phyloP scores from a whole-genome alignment of 768 basidiomycete genomes.

The Paxillus ammoniavirescens region DNA sequence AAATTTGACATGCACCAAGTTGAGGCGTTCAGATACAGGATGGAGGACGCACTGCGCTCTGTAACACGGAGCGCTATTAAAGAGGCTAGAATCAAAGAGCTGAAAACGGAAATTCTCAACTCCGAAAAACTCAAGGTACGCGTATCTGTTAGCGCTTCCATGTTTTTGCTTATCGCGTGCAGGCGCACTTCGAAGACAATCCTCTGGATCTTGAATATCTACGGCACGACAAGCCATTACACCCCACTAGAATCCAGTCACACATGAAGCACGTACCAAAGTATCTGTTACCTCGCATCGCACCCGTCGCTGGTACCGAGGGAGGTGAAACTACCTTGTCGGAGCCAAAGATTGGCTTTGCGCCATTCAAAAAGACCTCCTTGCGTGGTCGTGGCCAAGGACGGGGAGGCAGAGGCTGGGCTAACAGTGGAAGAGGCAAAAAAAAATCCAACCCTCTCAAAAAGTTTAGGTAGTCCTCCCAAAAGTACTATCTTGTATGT shows the following conservation, averaged over 20 bases:
- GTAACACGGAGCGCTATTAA: constrained; percentile 85
- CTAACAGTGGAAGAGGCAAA: constrained; percentile 44
- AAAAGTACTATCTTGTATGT: not conserved
- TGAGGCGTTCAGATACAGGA: constrained; percentile 95
- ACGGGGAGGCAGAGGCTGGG: constrained; percentile 39
- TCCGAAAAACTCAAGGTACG: constrained; percentile 94
- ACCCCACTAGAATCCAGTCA: constrained; percentile 84
- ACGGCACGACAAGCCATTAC: constrained; percentile 91
- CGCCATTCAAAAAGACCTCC: constrained; percentile 68
- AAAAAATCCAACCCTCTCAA: constrained; percentile 83
- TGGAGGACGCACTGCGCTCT: constrained; percentile 91
- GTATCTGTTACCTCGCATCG: constrained; percentile 82
- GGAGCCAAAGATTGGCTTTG: constrained; percentile 49
- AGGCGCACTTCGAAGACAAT: constrained; percentile 99
- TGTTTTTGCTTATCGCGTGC: constrained; percentile 7
- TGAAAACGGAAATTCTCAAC: constrained; percentile 91
- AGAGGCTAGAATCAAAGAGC: constrained; percentile 91
- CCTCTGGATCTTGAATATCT: constrained; percentile 90
- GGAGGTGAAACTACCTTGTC: constrained; percentile 16
- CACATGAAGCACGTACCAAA: constrained; percentile 97
- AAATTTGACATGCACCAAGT: constrained; percentile 94
- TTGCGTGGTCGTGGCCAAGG: constrained; percentile 52
- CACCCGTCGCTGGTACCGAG: constrained; percentile 41
- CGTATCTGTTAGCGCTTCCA: not conserved
- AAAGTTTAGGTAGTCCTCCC: constrained; percentile 50